A percentile compares a stretch with the other conserved stretches of the same genome.
These are phyloP conservation scores for Metschnikowia amazonensis DNA, from an alignment of 805 yeast genomes.

Conservation along the genomic window DNA sequence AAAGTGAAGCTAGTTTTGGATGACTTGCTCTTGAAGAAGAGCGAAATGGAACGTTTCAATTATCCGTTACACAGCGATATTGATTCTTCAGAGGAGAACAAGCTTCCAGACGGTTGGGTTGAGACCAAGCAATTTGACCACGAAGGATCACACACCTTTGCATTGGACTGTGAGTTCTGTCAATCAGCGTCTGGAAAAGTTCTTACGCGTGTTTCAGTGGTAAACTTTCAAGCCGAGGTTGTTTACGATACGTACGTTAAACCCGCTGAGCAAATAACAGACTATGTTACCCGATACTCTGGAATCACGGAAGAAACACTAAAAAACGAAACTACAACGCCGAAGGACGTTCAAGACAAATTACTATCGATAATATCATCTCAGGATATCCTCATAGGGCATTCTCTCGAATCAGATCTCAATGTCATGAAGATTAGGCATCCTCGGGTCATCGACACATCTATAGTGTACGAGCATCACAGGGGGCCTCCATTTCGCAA, in stretches of 20 bases:
- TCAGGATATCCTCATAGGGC: conserved; percentile 76
- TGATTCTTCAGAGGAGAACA: conserved; percentile 10
- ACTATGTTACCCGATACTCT: conserved; percentile 78
- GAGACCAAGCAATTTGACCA: conserved; percentile 52
- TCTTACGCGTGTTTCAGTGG: conserved; percentile 72
- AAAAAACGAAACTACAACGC: conserved; percentile 55
- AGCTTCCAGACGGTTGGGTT: conserved; percentile 41
- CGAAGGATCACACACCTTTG: conserved; percentile 63
- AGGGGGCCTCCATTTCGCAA: conserved; percentile 82
- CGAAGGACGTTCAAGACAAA: conserved; percentile 62
- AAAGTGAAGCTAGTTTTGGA: conserved; percentile 39
- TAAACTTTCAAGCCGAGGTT: conserved; percentile 57
- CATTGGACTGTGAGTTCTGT: conserved; percentile 95
- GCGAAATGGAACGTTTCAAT: conserved; percentile 45
- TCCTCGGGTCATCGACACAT: conserved; percentile 74
- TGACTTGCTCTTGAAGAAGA: conserved; percentile 51
- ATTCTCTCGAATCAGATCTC: conserved; percentile 83
- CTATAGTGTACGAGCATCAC: conserved; percentile 72
- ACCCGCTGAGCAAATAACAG: conserved; percentile 70
- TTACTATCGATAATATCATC: conserved; percentile 46
- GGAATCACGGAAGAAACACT: conserved; percentile 80
- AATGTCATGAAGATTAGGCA: conserved; percentile 68
- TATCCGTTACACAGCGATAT: conserved; percentile 55
- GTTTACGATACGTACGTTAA: conserved; percentile 72
- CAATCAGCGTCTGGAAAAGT: conserved; percentile 57